phyloP scores from a whole-genome alignment of 2,329 filamentous ascomycete genomes.

The Arthrobotrys conoides region DNA sequence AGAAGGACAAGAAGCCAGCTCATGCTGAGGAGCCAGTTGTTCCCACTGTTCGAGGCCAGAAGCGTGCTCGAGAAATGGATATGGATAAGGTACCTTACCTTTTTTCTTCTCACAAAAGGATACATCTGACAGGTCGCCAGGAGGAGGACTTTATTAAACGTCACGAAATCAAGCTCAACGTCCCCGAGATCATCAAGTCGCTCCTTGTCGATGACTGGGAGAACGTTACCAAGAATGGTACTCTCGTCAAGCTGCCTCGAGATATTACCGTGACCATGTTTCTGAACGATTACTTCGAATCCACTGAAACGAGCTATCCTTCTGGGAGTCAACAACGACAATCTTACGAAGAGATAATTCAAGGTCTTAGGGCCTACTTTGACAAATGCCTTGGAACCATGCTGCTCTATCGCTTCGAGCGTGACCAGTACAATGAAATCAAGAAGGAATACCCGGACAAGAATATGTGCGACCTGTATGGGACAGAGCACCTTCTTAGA shows the following conservation, averaged over 20 bases:
- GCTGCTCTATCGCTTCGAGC: conserved; percentile 93
- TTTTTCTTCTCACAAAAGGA: not conserved
- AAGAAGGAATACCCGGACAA: conserved; percentile 75
- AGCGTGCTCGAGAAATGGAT: conserved; percentile 83
- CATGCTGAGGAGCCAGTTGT: conserved; percentile 63
- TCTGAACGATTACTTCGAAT: conserved; percentile 81
- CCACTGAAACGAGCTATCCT: conserved; percentile 43
- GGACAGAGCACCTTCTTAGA: conserved; percentile 89
- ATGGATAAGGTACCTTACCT: conserved; percentile 78
- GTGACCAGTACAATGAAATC: conserved; percentile 85
- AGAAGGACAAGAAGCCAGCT: conserved; percentile 64
- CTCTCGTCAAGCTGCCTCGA: conserved; percentile 87
- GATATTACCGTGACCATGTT: conserved; percentile 81
- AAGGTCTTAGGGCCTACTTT: conserved; percentile 90
- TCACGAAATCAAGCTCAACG: conserved; percentile 85
- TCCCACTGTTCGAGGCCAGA: conserved; percentile 73
- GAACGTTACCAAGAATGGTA: conserved; percentile 94
- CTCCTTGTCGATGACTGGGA: conserved; percentile 99
- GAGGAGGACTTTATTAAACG: conserved; percentile 88
- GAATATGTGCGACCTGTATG: conserved; percentile 84
- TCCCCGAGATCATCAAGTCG: conserved; percentile 91
- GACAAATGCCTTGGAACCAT: conserved; percentile 90
- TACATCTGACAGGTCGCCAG: conserved; percentile 69
- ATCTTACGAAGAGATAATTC: conserved; percentile 88
- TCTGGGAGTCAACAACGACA: conserved; percentile 32